Evolutionary conservation across 1,284 basidiomycete genomes (phyloP).

Genomic region (Salmacisia buchloeana): DNA sequence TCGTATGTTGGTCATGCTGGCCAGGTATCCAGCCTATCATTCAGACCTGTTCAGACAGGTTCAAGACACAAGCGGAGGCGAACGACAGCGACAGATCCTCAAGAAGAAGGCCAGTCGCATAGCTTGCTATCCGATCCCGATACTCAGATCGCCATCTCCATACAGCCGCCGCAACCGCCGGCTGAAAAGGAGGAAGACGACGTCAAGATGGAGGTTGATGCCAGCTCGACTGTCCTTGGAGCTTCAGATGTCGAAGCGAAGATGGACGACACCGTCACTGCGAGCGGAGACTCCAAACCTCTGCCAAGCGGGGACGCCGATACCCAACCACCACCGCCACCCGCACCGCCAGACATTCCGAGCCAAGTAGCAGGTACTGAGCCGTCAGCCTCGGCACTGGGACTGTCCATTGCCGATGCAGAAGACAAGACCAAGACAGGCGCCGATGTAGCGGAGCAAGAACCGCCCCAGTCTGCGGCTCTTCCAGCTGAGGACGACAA

Average conservation of each 20-base stretch:
- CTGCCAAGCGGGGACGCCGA: background rate
- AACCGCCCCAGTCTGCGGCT: background rate
- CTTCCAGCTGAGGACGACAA: constrained; percentile 26
- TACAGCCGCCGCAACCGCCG: background rate
- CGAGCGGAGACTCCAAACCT: background rate
- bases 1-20: constrained; percentile 76
- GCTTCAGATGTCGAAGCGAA: background rate
- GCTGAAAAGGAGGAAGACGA: background rate
- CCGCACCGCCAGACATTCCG: background rate
- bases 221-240: background rate
- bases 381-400: background rate
- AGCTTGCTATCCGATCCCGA: background rate
- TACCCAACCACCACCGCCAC: constrained; percentile 1
- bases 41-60: constrained; percentile 59
- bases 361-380: background rate
- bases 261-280: background rate
- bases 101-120: background rate
- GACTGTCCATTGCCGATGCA: background rate
- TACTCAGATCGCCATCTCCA: constrained; percentile 1
- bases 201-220: background rate
- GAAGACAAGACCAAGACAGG: constrained; percentile 13
- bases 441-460: background rate
- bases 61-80: constrained; percentile 1
- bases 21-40: constrained; percentile 74
- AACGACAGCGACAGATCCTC: background rate